Evolutionary conservation across 2,329 filamentous ascomycete genomes (phyloP).

Genomic region (Curvularia eragrostidis): DNA sequence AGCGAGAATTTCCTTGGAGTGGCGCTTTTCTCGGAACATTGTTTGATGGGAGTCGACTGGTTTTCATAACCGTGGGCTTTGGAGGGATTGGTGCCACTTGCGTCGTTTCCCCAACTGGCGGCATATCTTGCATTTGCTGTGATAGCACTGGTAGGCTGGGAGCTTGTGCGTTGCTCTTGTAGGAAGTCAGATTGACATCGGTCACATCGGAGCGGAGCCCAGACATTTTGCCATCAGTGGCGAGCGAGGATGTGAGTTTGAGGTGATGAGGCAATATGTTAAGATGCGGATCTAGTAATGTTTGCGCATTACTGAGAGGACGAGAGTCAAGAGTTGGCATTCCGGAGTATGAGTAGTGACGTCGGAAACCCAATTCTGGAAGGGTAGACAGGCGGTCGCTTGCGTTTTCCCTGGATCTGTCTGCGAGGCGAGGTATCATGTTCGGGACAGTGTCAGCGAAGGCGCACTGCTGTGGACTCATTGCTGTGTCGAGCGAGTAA

Average conservation of each 20-base stretch:
- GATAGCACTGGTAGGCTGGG: background rate
- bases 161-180: background rate
- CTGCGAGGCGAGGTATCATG: constrained; percentile 4
- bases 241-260: background rate
- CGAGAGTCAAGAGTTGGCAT: background rate
- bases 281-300: background rate
- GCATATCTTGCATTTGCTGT: background rate
- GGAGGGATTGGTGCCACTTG: background rate
- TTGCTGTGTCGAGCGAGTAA: background rate
- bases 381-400: background rate
- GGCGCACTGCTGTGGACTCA: background rate
- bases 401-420: background rate
- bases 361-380: background rate
- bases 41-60: constrained; percentile 2
- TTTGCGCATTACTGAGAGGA: background rate
- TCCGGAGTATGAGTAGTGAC: background rate
- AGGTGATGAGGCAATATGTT: background rate
- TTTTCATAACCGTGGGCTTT: background rate
- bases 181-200: too few relatives aligned
- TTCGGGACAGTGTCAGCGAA: constrained; percentile 6
- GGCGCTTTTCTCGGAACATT: constrained; percentile 10
- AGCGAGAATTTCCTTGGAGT: background rate
- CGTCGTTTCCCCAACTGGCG: background rate
- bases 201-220: background rate
- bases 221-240: background rate